A percentile compares a stretch with the other conserved stretches of the same genome.
Evolutionary conservation across 768 basidiomycete species (phyloP).

Genomic region (Termitomyces sp.): DNA sequence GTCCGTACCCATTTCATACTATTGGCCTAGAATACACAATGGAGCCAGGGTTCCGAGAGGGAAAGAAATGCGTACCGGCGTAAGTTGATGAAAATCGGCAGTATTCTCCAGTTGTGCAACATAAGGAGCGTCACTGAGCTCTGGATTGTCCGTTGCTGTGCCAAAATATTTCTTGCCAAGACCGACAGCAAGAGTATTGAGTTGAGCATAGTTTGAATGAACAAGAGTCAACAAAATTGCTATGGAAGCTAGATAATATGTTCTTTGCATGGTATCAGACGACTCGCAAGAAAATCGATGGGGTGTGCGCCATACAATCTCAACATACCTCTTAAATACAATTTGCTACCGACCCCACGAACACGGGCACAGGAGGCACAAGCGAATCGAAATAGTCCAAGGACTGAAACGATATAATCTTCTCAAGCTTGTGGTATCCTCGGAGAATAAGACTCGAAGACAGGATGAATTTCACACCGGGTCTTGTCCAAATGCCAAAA

Average conservation of each 20-base stretch:
- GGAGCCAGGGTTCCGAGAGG: neutral
- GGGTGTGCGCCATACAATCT: neutral
- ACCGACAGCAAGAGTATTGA: slow-evolving; percentile 29
- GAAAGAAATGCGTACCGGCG: slow-evolving; percentile 27
- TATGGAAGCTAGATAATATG: neutral
- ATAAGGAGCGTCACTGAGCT: slow-evolving; percentile 38
- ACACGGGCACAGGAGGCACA: neutral
- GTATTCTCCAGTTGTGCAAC: slow-evolving; percentile 31
- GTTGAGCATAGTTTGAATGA: neutral
- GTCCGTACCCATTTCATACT: slow-evolving; percentile 52
- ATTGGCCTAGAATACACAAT: slow-evolving; percentile 26
- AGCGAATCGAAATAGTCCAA: neutral
- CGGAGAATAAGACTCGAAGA: neutral
- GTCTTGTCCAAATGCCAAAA: neutral
- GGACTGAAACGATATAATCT: neutral
- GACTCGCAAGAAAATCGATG: neutral
- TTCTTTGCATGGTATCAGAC: neutral
- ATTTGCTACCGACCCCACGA: neutral
- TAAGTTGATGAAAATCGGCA: slow-evolving; percentile 39
- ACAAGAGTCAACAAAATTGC: neutral
- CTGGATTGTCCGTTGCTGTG: slow-evolving; percentile 42
- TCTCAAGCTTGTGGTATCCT: slow-evolving; percentile 4
- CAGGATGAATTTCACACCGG: neutral
- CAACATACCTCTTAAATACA: neutral
- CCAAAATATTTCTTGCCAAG: slow-evolving; percentile 46